Evolutionary conservation across 352 stramenopile genomes (phyloP), one percentile per base, ranked within the genome.

Genomic region (Globisporangium paddicum): DNA sequence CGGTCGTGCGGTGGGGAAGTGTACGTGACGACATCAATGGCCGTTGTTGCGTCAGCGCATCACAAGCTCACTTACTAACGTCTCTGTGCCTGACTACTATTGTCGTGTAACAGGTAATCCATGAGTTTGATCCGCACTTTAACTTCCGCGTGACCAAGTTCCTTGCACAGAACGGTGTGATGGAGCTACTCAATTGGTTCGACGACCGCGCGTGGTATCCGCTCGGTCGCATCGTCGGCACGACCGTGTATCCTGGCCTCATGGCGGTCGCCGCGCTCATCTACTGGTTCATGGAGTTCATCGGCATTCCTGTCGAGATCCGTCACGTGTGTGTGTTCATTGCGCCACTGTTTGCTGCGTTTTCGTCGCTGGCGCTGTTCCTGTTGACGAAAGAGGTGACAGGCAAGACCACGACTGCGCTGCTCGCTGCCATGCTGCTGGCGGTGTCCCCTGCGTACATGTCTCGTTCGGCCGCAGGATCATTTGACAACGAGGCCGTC

Each of bases 71-170:
- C 40, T 45, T 51, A n/a, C 25, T 8, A 7, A 44, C 23, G 35
- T 21, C 2, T 45, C 18, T 19, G 18, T 44, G 23, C 32, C 28
- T 51, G 3, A 19, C 7, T 48, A 14, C 21, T 53, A 6, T 0
- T 62, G n/a, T n/a, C n/a, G 18, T 38, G 13, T 23, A 18, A 11
- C 70, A 88, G 72, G 85, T 97, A 41, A 97, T 97, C 67, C 86
- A 97, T 51, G 89, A 97, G 72, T 97, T 92, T 62, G 87, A 97
- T 51, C 89, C 97, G 35, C 98, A 98, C 67, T 99, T 99, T 73
- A 99, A 99, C 72, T 99, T 97, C 81, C 90, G 97, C 58, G 97
- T 97, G 25, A 99, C 97, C 50, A 98, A 99, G 77, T 96, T 97
- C 49, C 77, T 99, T 14, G 75, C 81, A 38, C 78, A 95, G 30